Conservation (phyloP, 2,329 filamentous ascomycete genomes). For the Botrytis pseudocinerea region DNA sequence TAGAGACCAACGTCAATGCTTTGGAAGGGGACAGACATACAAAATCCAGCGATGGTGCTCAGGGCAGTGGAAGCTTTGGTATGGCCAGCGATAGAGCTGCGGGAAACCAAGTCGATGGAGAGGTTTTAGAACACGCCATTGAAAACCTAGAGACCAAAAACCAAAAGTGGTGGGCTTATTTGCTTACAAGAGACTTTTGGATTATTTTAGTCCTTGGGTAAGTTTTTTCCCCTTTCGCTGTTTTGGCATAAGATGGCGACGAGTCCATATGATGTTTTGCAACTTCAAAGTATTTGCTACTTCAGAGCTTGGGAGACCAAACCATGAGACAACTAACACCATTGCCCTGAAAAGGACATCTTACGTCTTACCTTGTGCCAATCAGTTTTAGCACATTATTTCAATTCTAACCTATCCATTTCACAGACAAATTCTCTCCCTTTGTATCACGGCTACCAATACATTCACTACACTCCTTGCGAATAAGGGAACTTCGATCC, state of each 20-base stretch:
- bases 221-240: conserved; percentile 35
- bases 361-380: conserved; percentile 27
- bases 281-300: conserved; percentile 99
- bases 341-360: conserved; percentile 67
- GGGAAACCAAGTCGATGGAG: conserved; percentile 29
- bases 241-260: background rate
- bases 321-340: conserved; percentile 99
- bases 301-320: conserved; percentile 85
- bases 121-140: conserved; percentile 46
- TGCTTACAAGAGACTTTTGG: conserved; percentile 86
- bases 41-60: conserved; percentile 33
- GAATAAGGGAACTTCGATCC: conserved; percentile 71
- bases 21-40: conserved; percentile 27
- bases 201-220: conserved; percentile 74
- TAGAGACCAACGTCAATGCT: conserved; percentile 29
- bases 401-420: background rate
- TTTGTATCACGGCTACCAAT: conserved; percentile 91
- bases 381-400: conserved; percentile 22
- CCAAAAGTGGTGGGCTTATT: conserved; percentile 68
- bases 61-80: conserved; percentile 26
- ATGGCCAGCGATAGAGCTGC: conserved; percentile 22
- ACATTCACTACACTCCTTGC: conserved; percentile 81
- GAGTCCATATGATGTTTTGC: conserved; percentile 78
- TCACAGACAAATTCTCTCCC: conserved; percentile 70
- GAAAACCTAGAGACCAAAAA: conserved; percentile 55